Base-by-base conservation (phyloP, 2,329 filamentous ascomycete species). In the Clarireedia sp. region DNA sequence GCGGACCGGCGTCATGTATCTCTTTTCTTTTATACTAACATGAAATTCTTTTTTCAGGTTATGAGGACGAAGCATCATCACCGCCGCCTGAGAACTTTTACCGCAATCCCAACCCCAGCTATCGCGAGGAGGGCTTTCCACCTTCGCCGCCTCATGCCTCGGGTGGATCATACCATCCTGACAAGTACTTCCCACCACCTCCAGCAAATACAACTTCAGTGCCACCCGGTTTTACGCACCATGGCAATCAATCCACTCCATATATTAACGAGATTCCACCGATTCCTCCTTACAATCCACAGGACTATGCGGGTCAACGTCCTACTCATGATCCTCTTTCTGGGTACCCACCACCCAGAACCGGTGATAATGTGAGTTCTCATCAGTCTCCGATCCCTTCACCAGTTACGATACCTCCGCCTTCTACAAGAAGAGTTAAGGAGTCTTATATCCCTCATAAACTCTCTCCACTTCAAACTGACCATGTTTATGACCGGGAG, bases 291-390 rank as follows among this genome's bases (percentile, higher is more conserved):
- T 69, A 68, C 51, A 68, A 69, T 48, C 66, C 66, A 37, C 62
- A 62, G 47, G 65, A 68, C 46, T 67, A 66, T 56, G 64, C 59
- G 26, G 54, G 51, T 43, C 64, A 63, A 53, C 57, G 54, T 17
- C 36, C 48, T 26, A 44, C 53, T 45, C 57, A 59, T 54, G 62
- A 67, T 41, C 52, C 58, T 19, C 62, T 61, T 55, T 24, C 29
- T 40, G 59, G 60, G 12, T 63, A 66, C 47, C 62, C 55, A 14
- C 37, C 43, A 54, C 55, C 62, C 36, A 61, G 59, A 57, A 48
- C 57, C 48, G 64, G 63, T 64, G 63, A 67, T 51, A 67, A 69
- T 68, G 67, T 69, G 66, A 69, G 67, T 69, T 55, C 58, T 63
- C 55, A 55, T 57, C 51, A 59, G 55, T 59, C 56, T 63, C 54